These are phyloP conservation scores for Tausonia pullulans DNA, from an alignment of 1,284 basidiomycete genomes.

Conservation along the genomic window DNA sequence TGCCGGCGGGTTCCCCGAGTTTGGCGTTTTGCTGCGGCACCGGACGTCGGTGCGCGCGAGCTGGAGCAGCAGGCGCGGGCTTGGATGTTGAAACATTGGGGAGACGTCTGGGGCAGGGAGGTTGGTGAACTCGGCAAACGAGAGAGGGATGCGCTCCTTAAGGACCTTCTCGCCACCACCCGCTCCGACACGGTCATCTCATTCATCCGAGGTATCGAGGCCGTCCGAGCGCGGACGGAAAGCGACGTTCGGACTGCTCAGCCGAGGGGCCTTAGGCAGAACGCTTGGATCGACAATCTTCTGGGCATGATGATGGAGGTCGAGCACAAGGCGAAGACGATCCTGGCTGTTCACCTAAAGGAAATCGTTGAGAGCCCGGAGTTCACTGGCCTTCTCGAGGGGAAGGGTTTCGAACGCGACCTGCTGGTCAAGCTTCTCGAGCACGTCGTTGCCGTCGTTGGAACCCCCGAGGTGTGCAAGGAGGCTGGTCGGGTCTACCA, in stretches of 20 bases:
- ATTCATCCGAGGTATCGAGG: conserved; percentile 33
- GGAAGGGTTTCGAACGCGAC: conserved; percentile 57
- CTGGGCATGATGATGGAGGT: conserved; percentile 52
- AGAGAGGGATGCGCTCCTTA: conserved; percentile 54
- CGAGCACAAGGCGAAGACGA: conserved; percentile 49
- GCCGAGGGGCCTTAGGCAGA: conserved; percentile 37
- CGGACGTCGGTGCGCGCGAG: conserved; percentile 61
- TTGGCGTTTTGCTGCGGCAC: conserved; percentile 60
- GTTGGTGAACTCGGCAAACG: conserved; percentile 58
- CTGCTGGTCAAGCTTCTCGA: conserved; percentile 58
- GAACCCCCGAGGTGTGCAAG: conserved; percentile 40
- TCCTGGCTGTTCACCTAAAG: conserved; percentile 48
- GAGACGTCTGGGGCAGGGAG: conserved; percentile 75
- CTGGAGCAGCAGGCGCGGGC: conserved; percentile 59
- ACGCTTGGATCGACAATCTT: conserved; percentile 52
- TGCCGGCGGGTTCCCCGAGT: conserved; percentile 58
- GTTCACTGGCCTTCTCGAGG: conserved; percentile 58
- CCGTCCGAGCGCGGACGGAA: conserved; percentile 25
- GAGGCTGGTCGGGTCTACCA: conserved; percentile 62
- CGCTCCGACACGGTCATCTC: conserved; percentile 53
- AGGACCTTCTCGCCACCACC: conserved; percentile 56
- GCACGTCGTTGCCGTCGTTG: conserved; percentile 44
- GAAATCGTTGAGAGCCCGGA: conserved; percentile 55
- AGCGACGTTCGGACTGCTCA: conserved; percentile 22
- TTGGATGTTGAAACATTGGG: conserved; percentile 67